A percentile compares a stretch with the other conserved stretches of the same genome.
Evolutionary conservation across 352 stramenopile genomes (phyloP).

Genomic region (Blastocystis sp.): DNA sequence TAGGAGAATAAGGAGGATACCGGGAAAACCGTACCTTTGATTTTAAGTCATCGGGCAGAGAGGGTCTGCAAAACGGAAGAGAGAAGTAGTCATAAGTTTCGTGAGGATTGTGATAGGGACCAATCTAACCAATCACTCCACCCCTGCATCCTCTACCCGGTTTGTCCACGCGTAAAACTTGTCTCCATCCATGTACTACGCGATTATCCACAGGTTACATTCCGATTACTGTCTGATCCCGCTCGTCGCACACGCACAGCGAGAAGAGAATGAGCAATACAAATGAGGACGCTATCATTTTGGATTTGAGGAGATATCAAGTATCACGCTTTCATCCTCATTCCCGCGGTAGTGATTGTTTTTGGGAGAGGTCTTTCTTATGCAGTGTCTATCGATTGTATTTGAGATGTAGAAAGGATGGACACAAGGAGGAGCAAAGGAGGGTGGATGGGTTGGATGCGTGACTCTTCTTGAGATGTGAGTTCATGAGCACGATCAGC

Average conservation of each 20-base stretch:
- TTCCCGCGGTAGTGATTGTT: too few relatives aligned
- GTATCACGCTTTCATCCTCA: neutral
- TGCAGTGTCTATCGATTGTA: too few relatives aligned
- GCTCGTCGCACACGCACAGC: slow-evolving; percentile 43
- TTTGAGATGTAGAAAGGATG: too few relatives aligned
- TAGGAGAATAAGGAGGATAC: neutral
- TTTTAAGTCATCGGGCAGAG: slow-evolving; percentile 79
- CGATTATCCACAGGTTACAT: neutral
- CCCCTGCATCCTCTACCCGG: slow-evolving; percentile 18
- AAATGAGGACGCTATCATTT: neutral
- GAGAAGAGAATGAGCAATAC: slow-evolving; percentile 16
- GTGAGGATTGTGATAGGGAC: slow-evolving; percentile 91
- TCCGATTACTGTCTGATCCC: slow-evolving; percentile 17
- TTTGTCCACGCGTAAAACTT: slow-evolving; percentile 72
- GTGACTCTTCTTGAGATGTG: too few relatives aligned
- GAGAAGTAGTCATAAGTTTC: slow-evolving; percentile 99
- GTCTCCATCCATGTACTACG: slow-evolving; percentile 69
- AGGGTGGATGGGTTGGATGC: too few relatives aligned
- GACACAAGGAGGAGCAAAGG: too few relatives aligned
- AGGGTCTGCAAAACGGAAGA: slow-evolving; percentile 94
- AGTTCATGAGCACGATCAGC: too few relatives aligned
- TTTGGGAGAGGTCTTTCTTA: too few relatives aligned
- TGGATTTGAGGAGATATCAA: neutral
- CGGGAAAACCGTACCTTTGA: slow-evolving; percentile 70
- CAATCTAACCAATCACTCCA: slow-evolving; percentile 77